phyloP scores from a whole-genome alignment of 2,329 filamentous ascomycete genomes.

The Spiromastix sp. region DNA sequence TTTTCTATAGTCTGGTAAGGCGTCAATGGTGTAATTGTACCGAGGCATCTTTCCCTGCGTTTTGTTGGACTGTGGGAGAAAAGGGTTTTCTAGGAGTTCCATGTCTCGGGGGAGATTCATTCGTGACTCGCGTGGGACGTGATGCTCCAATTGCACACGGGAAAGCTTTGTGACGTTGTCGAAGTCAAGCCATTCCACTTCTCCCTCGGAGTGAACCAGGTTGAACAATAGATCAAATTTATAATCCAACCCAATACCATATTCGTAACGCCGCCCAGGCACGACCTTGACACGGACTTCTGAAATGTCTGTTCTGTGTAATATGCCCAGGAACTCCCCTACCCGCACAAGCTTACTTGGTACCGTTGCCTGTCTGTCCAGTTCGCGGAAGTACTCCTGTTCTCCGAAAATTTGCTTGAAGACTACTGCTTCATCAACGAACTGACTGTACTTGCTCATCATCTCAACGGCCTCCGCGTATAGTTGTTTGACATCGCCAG shows the following conservation, averaged over 20 bases:
- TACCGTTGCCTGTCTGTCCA: slow-evolving; percentile 24
- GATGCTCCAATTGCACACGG: slow-evolving; percentile 24
- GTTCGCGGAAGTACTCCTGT: slow-evolving; percentile 42
- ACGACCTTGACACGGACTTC: slow-evolving; percentile 24
- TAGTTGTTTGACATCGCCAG: slow-evolving; percentile 37
- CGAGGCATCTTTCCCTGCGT: slow-evolving; percentile 21
- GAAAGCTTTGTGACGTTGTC: slow-evolving; percentile 28
- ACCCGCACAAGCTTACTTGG: slow-evolving; percentile 29
- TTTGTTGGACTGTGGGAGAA: slow-evolving; percentile 15
- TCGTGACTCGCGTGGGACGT: slow-evolving; percentile 27
- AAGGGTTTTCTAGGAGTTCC: slow-evolving; percentile 21
- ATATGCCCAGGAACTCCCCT: slow-evolving; percentile 27
- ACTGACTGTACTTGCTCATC: slow-evolving; percentile 20
- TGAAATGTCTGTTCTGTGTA: slow-evolving; percentile 26
- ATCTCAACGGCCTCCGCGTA: slow-evolving; percentile 35
- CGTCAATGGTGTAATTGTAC: slow-evolving; percentile 31
- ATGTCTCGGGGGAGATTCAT: slow-evolving; percentile 30
- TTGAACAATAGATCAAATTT: slow-evolving; percentile 41
- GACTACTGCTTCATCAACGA: slow-evolving; percentile 34
- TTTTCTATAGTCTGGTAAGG: slow-evolving; percentile 29
- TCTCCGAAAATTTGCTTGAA: slow-evolving; percentile 43
- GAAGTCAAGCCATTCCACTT: slow-evolving; percentile 33
- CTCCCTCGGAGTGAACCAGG: slow-evolving; percentile 27
- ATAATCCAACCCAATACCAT: slow-evolving; percentile 43
- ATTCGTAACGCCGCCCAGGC: slow-evolving; percentile 36